phyloP scores from a whole-genome alignment of 805 yeast species.

The Candida fluviatilis region DNA sequence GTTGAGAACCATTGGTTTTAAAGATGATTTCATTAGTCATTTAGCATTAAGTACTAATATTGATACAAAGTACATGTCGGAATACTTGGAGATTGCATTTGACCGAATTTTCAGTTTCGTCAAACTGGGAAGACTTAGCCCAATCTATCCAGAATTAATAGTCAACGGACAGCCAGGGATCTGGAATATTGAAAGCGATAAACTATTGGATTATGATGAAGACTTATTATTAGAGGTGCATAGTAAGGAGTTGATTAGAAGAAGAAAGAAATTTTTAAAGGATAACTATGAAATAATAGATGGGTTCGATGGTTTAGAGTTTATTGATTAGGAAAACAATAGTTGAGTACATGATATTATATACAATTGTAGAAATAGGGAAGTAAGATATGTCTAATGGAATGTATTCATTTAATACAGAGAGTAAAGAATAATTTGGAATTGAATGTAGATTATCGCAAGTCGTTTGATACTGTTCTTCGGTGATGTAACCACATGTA shows the following conservation, averaged over 20 bases:
- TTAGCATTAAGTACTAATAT: slow-evolving; percentile 13
- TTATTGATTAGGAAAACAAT: too few species aligned
- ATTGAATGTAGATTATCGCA: too few species aligned
- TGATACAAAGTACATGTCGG: slow-evolving; percentile 9
- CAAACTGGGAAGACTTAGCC: slow-evolving; percentile 1
- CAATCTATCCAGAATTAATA: slow-evolving; percentile 7
- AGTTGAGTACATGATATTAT: too few species aligned
- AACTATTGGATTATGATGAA: slow-evolving; percentile 5
- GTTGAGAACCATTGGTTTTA: slow-evolving; percentile 15
- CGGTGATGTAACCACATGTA: too few species aligned
- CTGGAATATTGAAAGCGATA: slow-evolving; percentile 13
- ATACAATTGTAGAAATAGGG: too few species aligned
- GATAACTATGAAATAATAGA: slow-evolving; percentile 3
- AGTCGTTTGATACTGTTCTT: too few species aligned
- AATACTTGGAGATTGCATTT: slow-evolving; percentile 5
- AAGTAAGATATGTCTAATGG: too few species aligned
- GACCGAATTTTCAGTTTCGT: slow-evolving; percentile 7
- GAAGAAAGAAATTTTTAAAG: slow-evolving; percentile 2
- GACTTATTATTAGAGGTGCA: slow-evolving; percentile 4
- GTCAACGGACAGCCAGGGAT: slow-evolving; percentile 9
- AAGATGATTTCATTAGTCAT: slow-evolving; percentile 15
- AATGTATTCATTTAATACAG: too few species aligned
- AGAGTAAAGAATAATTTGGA: too few species aligned
- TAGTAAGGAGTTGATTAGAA: slow-evolving; percentile 2
- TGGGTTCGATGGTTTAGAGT: slow-evolving; percentile 3